These are phyloP conservation scores for Cynanchum wilfordii DNA, from an alignment of 257 asterid species.

Conservation along the genomic window DNA sequence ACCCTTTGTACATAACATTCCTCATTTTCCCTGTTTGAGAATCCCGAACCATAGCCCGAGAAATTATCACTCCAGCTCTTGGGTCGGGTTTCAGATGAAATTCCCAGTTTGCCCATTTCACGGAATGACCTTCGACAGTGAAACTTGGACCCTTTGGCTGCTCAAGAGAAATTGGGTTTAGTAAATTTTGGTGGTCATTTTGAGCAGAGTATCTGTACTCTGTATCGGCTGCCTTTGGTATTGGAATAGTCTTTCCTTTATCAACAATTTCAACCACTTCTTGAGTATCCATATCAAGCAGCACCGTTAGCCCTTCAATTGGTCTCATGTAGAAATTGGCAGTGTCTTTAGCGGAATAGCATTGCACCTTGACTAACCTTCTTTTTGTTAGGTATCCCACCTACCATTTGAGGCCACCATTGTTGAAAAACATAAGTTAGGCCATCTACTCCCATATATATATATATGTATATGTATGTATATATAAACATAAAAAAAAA, in stretches of 20 bases:
- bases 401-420: no score
- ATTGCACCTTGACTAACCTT: constrained; percentile 75
- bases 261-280: constrained; percentile 57
- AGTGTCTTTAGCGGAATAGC: constrained; percentile 73
- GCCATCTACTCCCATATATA: no score
- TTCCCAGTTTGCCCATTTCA: constrained; percentile 97
- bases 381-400: no score
- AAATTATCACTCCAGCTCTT: constrained; percentile 75
- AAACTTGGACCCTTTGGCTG: constrained; percentile 96
- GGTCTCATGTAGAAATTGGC: constrained; percentile 98
- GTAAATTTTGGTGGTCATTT: constrained; percentile 44
- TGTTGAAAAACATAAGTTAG: no score
- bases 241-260: constrained; percentile 63
- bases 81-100: constrained; percentile 91
- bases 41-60: constrained; percentile 59
- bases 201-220: constrained; percentile 73
- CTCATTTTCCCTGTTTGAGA: constrained; percentile 58
- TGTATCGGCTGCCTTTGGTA: constrained; percentile 73
- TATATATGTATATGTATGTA: no score
- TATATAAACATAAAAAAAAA: no score
- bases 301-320: constrained; percentile 82
- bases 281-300: constrained; percentile 69
- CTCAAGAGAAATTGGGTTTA: constrained; percentile 87
- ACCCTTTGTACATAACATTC: constrained; percentile 83
- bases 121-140: constrained; percentile 58